Evolutionary conservation across 2,329 filamentous ascomycete genomes (phyloP).

Genomic region (Cryphonectria parasitica): DNA sequence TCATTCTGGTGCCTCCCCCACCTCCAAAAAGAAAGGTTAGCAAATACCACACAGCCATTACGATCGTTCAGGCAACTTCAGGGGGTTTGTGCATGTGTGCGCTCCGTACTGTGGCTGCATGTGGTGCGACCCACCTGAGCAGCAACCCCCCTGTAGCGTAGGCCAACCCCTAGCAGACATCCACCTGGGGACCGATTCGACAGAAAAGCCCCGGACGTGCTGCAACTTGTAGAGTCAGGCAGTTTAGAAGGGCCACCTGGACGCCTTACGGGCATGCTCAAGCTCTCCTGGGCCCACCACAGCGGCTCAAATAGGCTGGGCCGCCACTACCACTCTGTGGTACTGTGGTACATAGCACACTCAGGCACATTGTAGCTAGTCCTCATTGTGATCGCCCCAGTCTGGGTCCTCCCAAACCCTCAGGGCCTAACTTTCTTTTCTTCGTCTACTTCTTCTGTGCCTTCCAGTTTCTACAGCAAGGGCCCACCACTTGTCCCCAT

Average conservation of each 20-base stretch:
- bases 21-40: background rate
- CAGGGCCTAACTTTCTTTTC: background rate
- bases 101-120: background rate
- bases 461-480: background rate
- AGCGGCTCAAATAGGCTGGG: background rate
- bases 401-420: background rate
- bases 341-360: background rate
- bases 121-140: slow-evolving; percentile 4
- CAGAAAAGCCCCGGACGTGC: slow-evolving; percentile 9
- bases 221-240: slow-evolving; percentile 3
- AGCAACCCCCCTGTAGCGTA: slow-evolving; percentile 1
- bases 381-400: slow-evolving; percentile 13
- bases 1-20: background rate
- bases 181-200: slow-evolving; percentile 10
- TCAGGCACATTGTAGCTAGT: background rate
- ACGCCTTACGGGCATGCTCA: background rate
- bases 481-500: background rate
- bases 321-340: background rate
- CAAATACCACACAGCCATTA: background rate
- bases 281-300: background rate
- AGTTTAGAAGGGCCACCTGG: background rate
- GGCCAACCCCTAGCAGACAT: background rate
- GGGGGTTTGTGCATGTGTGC: slow-evolving; percentile 1
- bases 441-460: background rate
- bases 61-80: background rate